Percentiles rank a stretch among this genome's conserved stretches.
Conservation (phyloP, 495 filamentous ascomycete genomes). For the Penicillium nucicola region DNA sequence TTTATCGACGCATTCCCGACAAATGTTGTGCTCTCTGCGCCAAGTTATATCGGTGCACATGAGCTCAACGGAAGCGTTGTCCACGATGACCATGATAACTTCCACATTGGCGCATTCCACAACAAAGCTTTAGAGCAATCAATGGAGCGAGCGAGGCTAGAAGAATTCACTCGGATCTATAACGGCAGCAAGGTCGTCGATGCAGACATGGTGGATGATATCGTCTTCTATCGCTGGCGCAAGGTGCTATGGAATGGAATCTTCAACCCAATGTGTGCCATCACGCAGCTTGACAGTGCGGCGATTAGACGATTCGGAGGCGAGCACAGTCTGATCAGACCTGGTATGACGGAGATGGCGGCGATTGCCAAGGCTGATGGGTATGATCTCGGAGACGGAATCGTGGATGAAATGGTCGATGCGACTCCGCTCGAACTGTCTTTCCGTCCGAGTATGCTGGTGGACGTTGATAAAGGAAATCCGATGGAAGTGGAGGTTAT, state of each 20-base stretch:
- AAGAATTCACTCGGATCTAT: slow-evolving; percentile 11
- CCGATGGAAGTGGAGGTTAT: slow-evolving; percentile 17
- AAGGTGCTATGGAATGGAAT: slow-evolving; percentile 16
- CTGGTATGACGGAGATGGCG: slow-evolving; percentile 17
- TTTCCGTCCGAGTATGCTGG: slow-evolving; percentile 16
- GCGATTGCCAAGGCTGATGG: slow-evolving; percentile 11
- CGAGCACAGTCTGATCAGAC: slow-evolving; percentile 11
- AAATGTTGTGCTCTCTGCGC: slow-evolving; percentile 21
- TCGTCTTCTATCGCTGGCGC: slow-evolving; percentile 11
- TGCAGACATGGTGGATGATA: slow-evolving; percentile 9
- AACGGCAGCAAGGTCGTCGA: slow-evolving; percentile 9
- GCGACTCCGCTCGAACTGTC: slow-evolving; percentile 7
- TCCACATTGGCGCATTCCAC: slow-evolving; percentile 8
- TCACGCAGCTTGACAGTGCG: slow-evolving; percentile 14
- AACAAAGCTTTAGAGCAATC: not conserved
- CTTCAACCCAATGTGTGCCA: slow-evolving; percentile 14
- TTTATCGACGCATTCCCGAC: slow-evolving; percentile 39
- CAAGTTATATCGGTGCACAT: slow-evolving; percentile 14
- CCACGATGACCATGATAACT: slow-evolving; percentile 10
- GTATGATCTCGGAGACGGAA: slow-evolving; percentile 4
- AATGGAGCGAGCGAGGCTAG: slow-evolving; percentile 2
- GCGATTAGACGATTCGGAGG: slow-evolving; percentile 4
- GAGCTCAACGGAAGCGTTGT: slow-evolving; percentile 11
- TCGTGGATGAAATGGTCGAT: slow-evolving; percentile 11
- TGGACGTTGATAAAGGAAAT: slow-evolving; percentile 13